Evolutionary conservation across 331 rosid species (phyloP).

Genomic region (Erythrophleum ivorense): DNA sequence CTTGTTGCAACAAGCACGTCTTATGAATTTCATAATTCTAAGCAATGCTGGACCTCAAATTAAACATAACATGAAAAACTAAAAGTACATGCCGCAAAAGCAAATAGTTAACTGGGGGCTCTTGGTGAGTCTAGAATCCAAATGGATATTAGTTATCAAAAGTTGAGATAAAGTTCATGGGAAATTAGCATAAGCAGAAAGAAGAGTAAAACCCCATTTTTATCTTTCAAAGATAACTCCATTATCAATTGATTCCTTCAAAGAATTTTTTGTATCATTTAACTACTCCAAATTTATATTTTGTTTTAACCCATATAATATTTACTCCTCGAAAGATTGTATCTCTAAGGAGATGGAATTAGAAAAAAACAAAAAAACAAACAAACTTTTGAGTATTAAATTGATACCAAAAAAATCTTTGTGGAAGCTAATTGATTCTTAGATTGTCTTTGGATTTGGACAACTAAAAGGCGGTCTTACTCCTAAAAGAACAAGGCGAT

Average conservation of each 20-base stretch:
- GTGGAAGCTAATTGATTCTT: too few relatives aligned
- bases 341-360: background rate
- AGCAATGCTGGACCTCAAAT: background rate
- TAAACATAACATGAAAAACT: background rate
- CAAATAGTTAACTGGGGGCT: background rate
- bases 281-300: background rate
- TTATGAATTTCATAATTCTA: background rate
- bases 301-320: background rate
- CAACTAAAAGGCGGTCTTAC: background rate
- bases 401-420: background rate
- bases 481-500: background rate
- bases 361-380: too few relatives aligned
- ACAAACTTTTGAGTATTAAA: background rate
- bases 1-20: background rate
- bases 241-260: too few relatives aligned
- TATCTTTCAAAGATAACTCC: background rate
- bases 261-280: too few relatives aligned
- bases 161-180: too few relatives aligned
- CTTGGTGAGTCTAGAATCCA: background rate
- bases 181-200: background rate
- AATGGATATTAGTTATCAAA: background rate
- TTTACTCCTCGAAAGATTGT: background rate
- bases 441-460: too few relatives aligned
- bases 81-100: background rate
- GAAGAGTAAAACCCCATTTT: too few relatives aligned